Evolutionary conservation across 2,329 filamentous ascomycete genomes (phyloP), one percentile per base, ranked within the genome.

Genomic region (Phialemonium atrogriseum): DNA sequence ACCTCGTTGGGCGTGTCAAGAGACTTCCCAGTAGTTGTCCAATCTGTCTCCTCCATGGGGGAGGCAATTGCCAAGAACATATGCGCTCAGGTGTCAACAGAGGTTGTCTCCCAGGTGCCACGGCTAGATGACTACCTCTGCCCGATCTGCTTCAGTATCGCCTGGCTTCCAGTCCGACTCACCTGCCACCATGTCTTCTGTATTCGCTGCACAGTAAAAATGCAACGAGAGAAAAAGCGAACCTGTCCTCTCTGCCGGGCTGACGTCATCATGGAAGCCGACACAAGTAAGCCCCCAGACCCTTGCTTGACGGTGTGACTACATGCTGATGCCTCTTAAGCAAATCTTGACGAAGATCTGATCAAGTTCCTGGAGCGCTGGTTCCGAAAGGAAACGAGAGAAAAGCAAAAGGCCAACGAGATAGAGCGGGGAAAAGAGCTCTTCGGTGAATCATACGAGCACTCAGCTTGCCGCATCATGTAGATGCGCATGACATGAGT

Each of bases 101-200:
- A 86, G 38, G 67, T 94, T 4, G 66, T 93, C 12, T 70, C 71
- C 9, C 65, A 82, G 26, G 79, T 93, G 6, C 86, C 86, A 1
- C 84, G 87, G 46, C 57, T 91, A n/a, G 79, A 86, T 48, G 86
- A 93, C 56, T 89, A 87, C 56, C 66, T 78, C 7, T 93, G 85
- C 46, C 84, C 85, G 2, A 76, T 91, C 37, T 91, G 86, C 58
- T 79, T 80, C 45, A 73, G 72, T 25, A 75, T 94, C 36, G 76
- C 80, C n/a, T 91, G 82, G 66, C 75, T 84, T 44, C 86, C 86
- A 0, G 74, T 94, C n/a, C 73, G 78, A 15, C 64, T 93, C 20
- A 68, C 70, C 10, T 94, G 86, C 54, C 61, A 70, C 17, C 84
- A 91, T 43, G 61, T 88, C 10, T 88, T 89, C 49, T 94, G 86